Evolutionary conservation across 2,329 filamentous ascomycete genomes (phyloP), one percentile per base, ranked within the genome.

Genomic region (Colletotrichum sp.): DNA sequence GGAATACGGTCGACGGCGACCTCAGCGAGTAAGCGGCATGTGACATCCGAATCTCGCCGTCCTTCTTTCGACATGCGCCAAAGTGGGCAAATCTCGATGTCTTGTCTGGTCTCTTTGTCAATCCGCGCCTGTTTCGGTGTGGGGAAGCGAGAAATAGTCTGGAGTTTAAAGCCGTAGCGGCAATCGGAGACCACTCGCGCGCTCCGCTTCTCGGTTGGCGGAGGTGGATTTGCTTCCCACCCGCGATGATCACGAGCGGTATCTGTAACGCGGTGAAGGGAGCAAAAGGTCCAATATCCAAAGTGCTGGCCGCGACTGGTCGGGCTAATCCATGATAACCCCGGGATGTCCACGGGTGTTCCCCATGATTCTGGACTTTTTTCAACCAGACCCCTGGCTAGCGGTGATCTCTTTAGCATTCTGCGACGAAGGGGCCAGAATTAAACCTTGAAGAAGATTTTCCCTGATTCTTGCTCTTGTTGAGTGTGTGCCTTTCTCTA

Each of bases 51-150:
- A 24, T 47, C 21, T 72, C 57, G 34, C 47, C 18, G 11, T 29
- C 9, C 36, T 59, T 24, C 43, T 12, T 21, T 51, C 43, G n/a
- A 6, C 34, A 72, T 74, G 72, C 72, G 51, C 27, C 62, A 29
- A 72, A 59, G 72, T 67, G 72, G 72, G 43, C 36, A 72, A 72
- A 29, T 61, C 38, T 31, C 36, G 43, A 51, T 51, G 43, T 51
- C n/a, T 13, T 21, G 31, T 59, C 18, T 21, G 12, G 11, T 29
- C 36, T 13, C 31, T 27, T 27, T 12, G 70, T 59, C 58, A 51
- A 69, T 69, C 36, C 36, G 66, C 66, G 58, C 59, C 70, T 73
- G 59, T 73, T 73, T 70, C 59, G 66, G 59, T 58, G n/a, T n/a
- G 36, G 29, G 27, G 66, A 69, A 47, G 34, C 38, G 27, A 47